Evolutionary conservation across 176 grass and related monocot genomes (phyloP), one percentile per base, ranked within the genome.

Genomic region (Calamus simplicifolius): DNA sequence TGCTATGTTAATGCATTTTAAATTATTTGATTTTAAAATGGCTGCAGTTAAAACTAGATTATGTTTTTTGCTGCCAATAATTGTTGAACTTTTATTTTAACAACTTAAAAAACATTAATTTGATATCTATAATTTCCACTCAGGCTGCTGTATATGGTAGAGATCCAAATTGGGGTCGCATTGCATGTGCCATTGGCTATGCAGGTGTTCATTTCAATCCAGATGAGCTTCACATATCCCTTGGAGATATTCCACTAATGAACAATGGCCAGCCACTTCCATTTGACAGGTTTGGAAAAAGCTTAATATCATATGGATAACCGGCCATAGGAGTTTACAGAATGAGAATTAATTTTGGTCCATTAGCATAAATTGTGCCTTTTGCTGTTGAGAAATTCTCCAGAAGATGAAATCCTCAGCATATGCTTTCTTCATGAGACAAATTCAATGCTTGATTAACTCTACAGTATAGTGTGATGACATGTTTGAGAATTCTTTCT

Each of bases 81-180:
- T 43, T 43, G 35, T 12, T 43, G 35, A 7, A 43, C 8, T 43
- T 7, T 43, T 54, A 4, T 64, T 72, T 79, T 50, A 43, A 57
- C 57, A 48, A 21, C 19, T 27, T 26, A 65, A 14, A 81, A 81
- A 69, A 67, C 48, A 59, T 43, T 14, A 51, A 50, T 52, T 61
- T 14, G 7, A 6, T 15, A 38, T 43, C 3, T 21, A 19, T 56
- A 26, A 75, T 58, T 72, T 48, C 17, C 35, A 43, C 58, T 60
- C 73, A 97, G 92, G 92, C 92, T 31, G 92, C 92, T 70, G 66
- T 97, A 62, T 97, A 80, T 27, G 92, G 92, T 62, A 85, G 92
- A 82, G 92, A 97, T 62, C 92, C 92, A 71, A 97, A 97, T 62
- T 97, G 92, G 92, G 92, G 92, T 54, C 78, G 92, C 38, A 97